phyloP scores from a whole-genome alignment of 176 grass and related monocot species.

The Thinopyrum elongatum region DNA sequence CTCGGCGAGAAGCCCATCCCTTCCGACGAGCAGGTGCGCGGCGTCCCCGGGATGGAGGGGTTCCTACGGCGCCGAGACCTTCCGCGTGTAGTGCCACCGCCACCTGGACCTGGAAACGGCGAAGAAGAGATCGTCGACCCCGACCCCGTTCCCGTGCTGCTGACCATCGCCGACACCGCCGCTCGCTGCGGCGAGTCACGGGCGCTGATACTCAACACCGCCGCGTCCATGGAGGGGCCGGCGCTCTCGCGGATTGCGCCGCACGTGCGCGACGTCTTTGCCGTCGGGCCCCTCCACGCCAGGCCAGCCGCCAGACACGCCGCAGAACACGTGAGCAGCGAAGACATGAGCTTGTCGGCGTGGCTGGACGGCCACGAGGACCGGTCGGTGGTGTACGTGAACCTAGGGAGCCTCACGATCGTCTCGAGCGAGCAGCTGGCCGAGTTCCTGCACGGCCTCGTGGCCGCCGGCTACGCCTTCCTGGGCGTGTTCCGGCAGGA shows the following conservation, averaged over 20 bases:
- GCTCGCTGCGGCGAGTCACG: neutral
- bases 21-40: neutral
- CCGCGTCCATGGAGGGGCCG: neutral
- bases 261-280: neutral
- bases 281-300: constrained; percentile 4
- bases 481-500: neutral
- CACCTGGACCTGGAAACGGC: neutral
- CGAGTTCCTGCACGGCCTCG: neutral
- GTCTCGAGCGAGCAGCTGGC: neutral
- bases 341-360: neutral
- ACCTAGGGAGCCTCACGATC: neutral
- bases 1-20: neutral
- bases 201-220: constrained; percentile 1
- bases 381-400: neutral
- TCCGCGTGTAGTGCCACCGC: neutral
- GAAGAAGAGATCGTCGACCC: no score
- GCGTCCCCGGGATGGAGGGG: neutral
- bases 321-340: neutral
- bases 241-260: neutral
- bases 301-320: neutral
- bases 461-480: neutral
- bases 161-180: neutral
- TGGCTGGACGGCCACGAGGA: neutral
- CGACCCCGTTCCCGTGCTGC: neutral
- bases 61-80: neutral